These are phyloP conservation scores for Dactylellina parvicollis DNA, from an alignment of 2,329 filamentous ascomycete species.

Conservation along the genomic window DNA sequence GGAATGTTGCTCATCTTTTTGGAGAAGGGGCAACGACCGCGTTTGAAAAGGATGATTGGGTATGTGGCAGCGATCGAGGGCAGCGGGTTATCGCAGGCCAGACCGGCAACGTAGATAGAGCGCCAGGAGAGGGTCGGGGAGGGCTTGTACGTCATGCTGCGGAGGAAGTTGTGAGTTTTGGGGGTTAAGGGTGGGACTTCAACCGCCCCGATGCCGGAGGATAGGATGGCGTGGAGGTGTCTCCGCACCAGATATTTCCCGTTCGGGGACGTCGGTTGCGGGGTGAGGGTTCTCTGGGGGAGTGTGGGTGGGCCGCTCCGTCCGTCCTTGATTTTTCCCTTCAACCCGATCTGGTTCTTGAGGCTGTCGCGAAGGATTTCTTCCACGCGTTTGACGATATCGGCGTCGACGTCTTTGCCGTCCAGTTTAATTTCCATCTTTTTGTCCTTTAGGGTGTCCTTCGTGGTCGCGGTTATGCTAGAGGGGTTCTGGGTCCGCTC, in stretches of 20 bases:
- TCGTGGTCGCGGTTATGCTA: conserved; percentile 4
- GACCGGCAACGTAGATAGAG: conserved; percentile 37
- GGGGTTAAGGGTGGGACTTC: conserved; percentile 15
- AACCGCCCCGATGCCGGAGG: conserved; percentile 44
- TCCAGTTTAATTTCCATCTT: conserved; percentile 45
- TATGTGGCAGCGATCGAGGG: conserved; percentile 39
- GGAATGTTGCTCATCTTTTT: conserved; percentile 48
- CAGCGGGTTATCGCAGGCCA: conserved; percentile 39
- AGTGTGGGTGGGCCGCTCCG: background rate
- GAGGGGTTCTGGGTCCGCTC: conserved; percentile 13
- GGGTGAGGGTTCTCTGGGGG: conserved; percentile 24
- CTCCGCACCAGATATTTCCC: conserved; percentile 21
- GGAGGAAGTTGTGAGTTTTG: conserved; percentile 26
- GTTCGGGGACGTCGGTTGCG: conserved; percentile 12
- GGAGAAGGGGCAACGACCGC: conserved; percentile 47
- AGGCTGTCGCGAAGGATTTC: conserved; percentile 34
- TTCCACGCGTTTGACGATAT: conserved; percentile 39
- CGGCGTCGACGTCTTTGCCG: conserved; percentile 28
- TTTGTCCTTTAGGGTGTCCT: conserved; percentile 25
- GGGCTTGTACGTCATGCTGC: conserved; percentile 32
- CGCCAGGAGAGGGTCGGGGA: conserved; percentile 38
- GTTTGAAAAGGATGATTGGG: conserved; percentile 46
- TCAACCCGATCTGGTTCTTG: background rate
- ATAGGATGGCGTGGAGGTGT: conserved; percentile 46
- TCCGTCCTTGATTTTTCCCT: background rate